Evolutionary conservation across 495 filamentous ascomycete species (phyloP).

Genomic region (Xylaria sp.): DNA sequence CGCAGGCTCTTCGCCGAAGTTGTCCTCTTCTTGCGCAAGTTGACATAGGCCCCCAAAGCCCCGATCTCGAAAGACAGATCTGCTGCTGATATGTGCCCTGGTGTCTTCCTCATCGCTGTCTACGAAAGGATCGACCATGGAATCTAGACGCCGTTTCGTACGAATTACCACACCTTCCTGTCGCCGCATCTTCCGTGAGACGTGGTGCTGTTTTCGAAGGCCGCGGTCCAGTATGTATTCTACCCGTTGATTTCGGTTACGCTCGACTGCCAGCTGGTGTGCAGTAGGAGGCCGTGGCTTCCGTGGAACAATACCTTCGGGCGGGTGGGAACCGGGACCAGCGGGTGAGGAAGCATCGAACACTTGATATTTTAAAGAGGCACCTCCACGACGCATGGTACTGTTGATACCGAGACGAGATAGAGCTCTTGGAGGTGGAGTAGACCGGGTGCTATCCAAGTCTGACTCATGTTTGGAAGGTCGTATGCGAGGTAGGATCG

Average conservation of each 20-base stretch:
- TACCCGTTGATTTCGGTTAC: conserved; percentile 85
- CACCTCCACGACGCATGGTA: conserved; percentile 54
- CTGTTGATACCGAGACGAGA: conserved; percentile 48
- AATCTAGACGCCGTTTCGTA: conserved; percentile 70
- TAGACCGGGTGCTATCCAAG: conserved; percentile 63
- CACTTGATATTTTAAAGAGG: conserved; percentile 56
- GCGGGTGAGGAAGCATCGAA: conserved; percentile 61
- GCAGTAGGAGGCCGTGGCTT: conserved; percentile 83
- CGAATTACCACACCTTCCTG: conserved; percentile 69
- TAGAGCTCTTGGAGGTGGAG: conserved; percentile 60
- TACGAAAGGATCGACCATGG: conserved; percentile 73
- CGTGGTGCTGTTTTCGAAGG: conserved; percentile 66
- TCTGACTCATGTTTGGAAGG: conserved; percentile 65
- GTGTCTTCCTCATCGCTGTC: conserved; percentile 79
- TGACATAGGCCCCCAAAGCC: conserved; percentile 75
- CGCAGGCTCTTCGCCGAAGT: conserved; percentile 79
- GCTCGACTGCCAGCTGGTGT: conserved; percentile 91
- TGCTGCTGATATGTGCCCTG: conserved; percentile 31
- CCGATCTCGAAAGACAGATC: conserved; percentile 52
- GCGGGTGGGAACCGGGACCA: conserved; percentile 40
- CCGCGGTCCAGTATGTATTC: conserved; percentile 85
- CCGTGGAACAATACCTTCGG: conserved; percentile 52
- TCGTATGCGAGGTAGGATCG: conserved; percentile 57
- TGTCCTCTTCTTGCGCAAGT: conserved; percentile 68
- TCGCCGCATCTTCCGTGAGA: conserved; percentile 64